A percentile compares a stretch with the other conserved stretches of the same genome.
These are phyloP conservation scores for Rhodotorula paludigena DNA, from an alignment of 768 basidiomycete genomes.

Conservation along the genomic window DNA sequence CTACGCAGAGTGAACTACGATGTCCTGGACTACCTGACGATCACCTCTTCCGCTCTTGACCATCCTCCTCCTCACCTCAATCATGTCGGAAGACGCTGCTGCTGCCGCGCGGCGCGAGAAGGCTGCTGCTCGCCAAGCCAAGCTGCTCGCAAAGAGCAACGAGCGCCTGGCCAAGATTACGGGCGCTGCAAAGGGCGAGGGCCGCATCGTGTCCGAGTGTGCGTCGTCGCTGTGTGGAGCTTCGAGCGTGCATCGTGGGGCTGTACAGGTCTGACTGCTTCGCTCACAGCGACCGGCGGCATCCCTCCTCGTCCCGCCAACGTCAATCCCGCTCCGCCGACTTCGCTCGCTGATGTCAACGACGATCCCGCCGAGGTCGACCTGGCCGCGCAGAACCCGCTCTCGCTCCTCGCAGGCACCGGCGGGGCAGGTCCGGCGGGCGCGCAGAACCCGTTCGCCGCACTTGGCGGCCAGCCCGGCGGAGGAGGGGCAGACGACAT, in stretches of 20 bases:
- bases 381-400: constrained; percentile 14
- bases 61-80: neutral
- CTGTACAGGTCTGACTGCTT: too few species aligned
- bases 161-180: constrained; percentile 35
- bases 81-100: constrained; percentile 1
- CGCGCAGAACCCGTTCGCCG: constrained; percentile 2
- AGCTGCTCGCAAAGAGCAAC: constrained; percentile 28
- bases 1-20: too few species aligned
- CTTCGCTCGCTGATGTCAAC: constrained; percentile 21
- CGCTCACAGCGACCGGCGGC: constrained; percentile 9
- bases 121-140: constrained; percentile 24
- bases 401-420: constrained; percentile 6
- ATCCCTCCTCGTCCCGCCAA: neutral
- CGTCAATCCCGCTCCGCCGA: neutral
- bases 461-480: neutral
- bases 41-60: neutral
- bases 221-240: neutral
- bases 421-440: neutral
- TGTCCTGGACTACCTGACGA: too few species aligned
- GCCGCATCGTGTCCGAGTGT: constrained; percentile 31
- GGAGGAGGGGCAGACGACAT: constrained; percentile 15
- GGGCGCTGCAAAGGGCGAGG: constrained; percentile 30
- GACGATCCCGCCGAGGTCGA: constrained; percentile 38
- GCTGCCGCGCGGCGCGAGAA: constrained; percentile 8
- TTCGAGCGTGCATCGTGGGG: too few species aligned